phyloP scores from a whole-genome alignment of 495 filamentous ascomycete genomes.

The Talaromyces liani region DNA sequence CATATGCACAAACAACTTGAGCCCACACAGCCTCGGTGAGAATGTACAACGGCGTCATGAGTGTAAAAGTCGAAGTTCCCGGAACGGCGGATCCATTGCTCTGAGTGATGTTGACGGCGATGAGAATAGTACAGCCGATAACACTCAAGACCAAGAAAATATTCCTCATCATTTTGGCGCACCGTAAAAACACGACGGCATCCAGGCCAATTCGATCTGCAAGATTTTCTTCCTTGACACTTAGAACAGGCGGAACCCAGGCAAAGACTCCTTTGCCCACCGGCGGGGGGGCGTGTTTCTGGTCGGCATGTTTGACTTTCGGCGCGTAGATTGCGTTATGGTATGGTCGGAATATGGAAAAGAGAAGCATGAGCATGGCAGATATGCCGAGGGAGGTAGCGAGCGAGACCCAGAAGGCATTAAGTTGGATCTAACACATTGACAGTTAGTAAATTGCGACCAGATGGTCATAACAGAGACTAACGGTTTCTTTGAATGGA shows the following conservation, averaged over 20 bases:
- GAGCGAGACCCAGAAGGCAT: conserved; percentile 72
- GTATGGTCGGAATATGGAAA: conserved; percentile 84
- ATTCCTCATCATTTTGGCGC: conserved; percentile 86
- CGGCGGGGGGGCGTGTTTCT: conserved; percentile 86
- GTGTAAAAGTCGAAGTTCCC: conserved; percentile 33
- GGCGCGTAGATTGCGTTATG: conserved; percentile 90
- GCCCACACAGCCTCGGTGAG: conserved; percentile 56
- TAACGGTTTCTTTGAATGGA: conserved; percentile 39
- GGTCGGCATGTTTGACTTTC: conserved; percentile 85
- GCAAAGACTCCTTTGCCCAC: conserved; percentile 79
- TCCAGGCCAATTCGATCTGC: conserved; percentile 80
- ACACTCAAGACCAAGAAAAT: conserved; percentile 70
- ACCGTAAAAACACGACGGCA: conserved; percentile 81
- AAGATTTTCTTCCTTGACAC: conserved; percentile 66
- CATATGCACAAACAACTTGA: conserved; percentile 71
- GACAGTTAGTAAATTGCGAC: conserved; percentile 3
- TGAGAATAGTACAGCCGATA: conserved; percentile 69
- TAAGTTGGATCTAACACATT: conserved; percentile 44
- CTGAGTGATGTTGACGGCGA: conserved; percentile 70
- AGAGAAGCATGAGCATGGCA: conserved; percentile 61
- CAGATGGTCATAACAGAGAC: conserved; percentile 7
- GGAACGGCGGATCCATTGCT: conserved; percentile 26
- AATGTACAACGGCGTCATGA: conserved; percentile 47
- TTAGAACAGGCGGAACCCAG: conserved; percentile 73
- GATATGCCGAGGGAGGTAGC: conserved; percentile 73